A percentile compares a stretch with the other conserved stretches of the same genome.
Conservation (phyloP, 495 filamentous ascomycete species). For the Trichoderma orchidacearum region DNA sequence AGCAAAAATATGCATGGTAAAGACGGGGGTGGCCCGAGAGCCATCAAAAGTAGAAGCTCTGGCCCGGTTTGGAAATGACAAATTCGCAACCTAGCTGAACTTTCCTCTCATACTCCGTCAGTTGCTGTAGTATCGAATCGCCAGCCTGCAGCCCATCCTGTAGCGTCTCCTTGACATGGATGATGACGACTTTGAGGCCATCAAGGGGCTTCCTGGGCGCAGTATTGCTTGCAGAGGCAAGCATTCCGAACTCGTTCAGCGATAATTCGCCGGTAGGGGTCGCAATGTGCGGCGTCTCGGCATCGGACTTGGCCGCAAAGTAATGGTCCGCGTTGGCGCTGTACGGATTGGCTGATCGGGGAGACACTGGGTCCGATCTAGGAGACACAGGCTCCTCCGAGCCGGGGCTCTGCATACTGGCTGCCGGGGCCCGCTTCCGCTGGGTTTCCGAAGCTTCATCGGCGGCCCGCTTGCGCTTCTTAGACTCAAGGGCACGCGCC, state of each 20-base stretch:
- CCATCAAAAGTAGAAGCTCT: conserved; percentile 20
- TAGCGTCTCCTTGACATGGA: conserved; percentile 69
- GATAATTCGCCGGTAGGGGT: conserved; percentile 23
- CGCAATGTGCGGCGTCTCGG: neutral
- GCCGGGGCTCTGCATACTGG: neutral
- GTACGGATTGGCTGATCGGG: conserved; percentile 17
- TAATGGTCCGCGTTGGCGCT: neutral
- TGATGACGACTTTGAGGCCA: conserved; percentile 56
- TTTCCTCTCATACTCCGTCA: conserved; percentile 44
- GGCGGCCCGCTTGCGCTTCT: conserved; percentile 6
- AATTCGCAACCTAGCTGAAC: conserved; percentile 67
- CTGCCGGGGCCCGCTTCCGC: neutral
- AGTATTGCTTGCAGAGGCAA: conserved; percentile 13
- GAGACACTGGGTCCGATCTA: conserved; percentile 23
- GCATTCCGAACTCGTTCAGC: conserved; percentile 15
- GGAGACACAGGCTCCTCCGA: conserved; percentile 24
- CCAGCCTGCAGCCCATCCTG: conserved; percentile 44
- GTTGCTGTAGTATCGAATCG: conserved; percentile 52
- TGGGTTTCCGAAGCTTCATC: conserved; percentile 12
- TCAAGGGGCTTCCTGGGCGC: neutral
- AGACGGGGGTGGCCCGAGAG: neutral
- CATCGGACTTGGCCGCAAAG: neutral
- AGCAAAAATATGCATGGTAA: neutral
- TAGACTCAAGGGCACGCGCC: conserved; percentile 8
- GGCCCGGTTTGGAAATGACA: conserved; percentile 46